Evolutionary conservation across 2,329 filamentous ascomycete species (phyloP), one percentile per base, ranked within the genome.

Genomic region (Cadophora sp.): DNA sequence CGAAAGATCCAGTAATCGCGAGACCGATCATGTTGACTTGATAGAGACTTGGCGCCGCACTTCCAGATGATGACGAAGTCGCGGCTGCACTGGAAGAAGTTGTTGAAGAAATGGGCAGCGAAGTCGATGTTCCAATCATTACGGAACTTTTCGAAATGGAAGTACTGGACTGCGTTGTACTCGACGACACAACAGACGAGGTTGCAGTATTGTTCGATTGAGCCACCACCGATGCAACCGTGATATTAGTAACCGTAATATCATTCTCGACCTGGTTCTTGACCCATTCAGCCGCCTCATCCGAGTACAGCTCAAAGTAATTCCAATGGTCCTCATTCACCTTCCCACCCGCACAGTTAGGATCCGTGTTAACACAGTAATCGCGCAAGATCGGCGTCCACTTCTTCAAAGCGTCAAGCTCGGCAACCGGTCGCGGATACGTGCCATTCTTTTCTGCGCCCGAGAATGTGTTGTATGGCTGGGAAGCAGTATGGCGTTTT

Each of bases 281-380:
- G n/a, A 64, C 50, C 62, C 62, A 64, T 6, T 48, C 31, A n/a
- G 50, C 62, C 22, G 62, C 62, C 16, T 34, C 5, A n/a, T 63
- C 31, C 26, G 61, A 34, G 26, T 74, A 78, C n/a, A 79, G 46
- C 29, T 79, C 75, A 65, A 81, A 81, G 67, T 81, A 81, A 71
- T 79, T 79, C 12, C 78, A 74, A 63, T 81, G 80, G 9, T 74
- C 74, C 7, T 74, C 75, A 5, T 76, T 73, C 2, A 73, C 73
- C 31, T 78, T 70, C 9, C 79, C 80, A 19, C 75, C 75, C 11
- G 80, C 80, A 68, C 81, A 83, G 63, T 81, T 77, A 1, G 81
- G 79, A 64, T 82, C 81, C 9, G 77, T 77, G 2, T 69, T 67
- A 40, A 76, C 73, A 67, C 81, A 81, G 73, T 80, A 81, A 19